Evolutionary conservation across 441 rosid species (phyloP), one percentile per base, ranked within the genome.

Genomic region (Pelargonium citronellum): DNA sequence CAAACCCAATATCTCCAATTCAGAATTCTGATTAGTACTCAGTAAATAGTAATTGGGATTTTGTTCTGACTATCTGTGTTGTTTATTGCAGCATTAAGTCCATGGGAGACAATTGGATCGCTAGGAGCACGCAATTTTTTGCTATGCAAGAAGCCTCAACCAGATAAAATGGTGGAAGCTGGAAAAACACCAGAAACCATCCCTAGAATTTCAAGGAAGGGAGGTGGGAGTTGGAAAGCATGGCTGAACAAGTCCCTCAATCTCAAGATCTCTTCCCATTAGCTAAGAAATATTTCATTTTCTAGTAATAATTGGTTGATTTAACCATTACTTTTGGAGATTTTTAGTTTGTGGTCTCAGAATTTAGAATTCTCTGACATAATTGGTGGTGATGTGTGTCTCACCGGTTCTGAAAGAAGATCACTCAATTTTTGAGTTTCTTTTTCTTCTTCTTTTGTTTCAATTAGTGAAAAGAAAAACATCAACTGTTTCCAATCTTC

Each of bases 231-330:
- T 67, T 90, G 92, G 89, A 95, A 85, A 83, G 73, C 96, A 55
- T 92, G 98, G 99, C 81, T 95, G 64, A 90, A 92, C 69, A 92
- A 89, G 73, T 91, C 99, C 43, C 86, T 87, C 76, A 90, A 66
- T 69, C 87, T 87, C 15, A 91, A 87, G 84, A 76, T 89, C 67
- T 67, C 87, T 39, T 81, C 87, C 76, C 97, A 89, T 75, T 62
- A 12, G n/a, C 13, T 10, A 12, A 10, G 4, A 43, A 4, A 11
- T 10, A 47, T 47, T 47, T 47, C 53, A 47, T 47, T 47, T 10
- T 24, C 30, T 24, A 24, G 30, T 24, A 24, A 24, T 24, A 24
- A 24, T 24, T 24, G 30, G n/a, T 12, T 12, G n/a, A 11, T 47
- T 1, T 47, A 4, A 3, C 53, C n/a, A 47, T 47, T 12, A 11